Percentiles rank a stretch among this genome's conserved stretches.
Evolutionary conservation across 495 filamentous ascomycete species (phyloP).

Genomic region (Aspergillus asperescens): DNA sequence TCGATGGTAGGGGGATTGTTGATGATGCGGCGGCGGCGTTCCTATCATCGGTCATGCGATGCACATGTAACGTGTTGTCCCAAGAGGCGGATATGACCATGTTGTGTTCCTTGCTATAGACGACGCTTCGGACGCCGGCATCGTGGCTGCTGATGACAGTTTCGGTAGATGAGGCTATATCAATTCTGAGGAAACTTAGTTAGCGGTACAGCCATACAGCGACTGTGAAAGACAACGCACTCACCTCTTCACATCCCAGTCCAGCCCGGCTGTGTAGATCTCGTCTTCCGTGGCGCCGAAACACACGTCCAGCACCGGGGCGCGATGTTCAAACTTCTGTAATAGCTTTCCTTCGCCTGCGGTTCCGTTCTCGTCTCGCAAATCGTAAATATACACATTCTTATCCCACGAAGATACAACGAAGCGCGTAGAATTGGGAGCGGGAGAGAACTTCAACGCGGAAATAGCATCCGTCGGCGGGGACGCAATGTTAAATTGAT

Average conservation of each 20-base stretch:
- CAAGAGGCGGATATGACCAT: constrained; percentile 85
- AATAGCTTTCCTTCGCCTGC: constrained; percentile 56
- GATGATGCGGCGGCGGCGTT: constrained; percentile 43
- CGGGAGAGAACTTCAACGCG: constrained; percentile 74
- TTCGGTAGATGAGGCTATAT: constrained; percentile 65
- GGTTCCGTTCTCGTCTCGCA: constrained; percentile 52
- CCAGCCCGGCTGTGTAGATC: constrained; percentile 79
- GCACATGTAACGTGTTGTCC: constrained; percentile 85
- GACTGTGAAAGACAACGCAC: constrained; percentile 9
- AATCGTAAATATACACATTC: constrained; percentile 85
- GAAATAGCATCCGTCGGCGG: constrained; percentile 89
- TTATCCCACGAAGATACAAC: constrained; percentile 94
- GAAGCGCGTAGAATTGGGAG: constrained; percentile 57
- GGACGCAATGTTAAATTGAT: constrained; percentile 43
- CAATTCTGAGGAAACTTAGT: constrained; percentile 49
- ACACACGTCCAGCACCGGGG: constrained; percentile 86
- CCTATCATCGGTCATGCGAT: constrained; percentile 48
- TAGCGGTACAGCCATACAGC: neutral
- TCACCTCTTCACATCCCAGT: constrained; percentile 76
- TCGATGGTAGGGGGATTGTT: constrained; percentile 65
- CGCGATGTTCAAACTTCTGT: constrained; percentile 71
- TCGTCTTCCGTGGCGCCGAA: constrained; percentile 75
- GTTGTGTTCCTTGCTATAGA: constrained; percentile 70
- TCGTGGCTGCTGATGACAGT: constrained; percentile 72
- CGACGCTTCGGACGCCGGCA: constrained; percentile 72